Evolutionary conservation across 768 basidiomycete genomes (phyloP).

Genomic region (Serpula lacrymans): DNA sequence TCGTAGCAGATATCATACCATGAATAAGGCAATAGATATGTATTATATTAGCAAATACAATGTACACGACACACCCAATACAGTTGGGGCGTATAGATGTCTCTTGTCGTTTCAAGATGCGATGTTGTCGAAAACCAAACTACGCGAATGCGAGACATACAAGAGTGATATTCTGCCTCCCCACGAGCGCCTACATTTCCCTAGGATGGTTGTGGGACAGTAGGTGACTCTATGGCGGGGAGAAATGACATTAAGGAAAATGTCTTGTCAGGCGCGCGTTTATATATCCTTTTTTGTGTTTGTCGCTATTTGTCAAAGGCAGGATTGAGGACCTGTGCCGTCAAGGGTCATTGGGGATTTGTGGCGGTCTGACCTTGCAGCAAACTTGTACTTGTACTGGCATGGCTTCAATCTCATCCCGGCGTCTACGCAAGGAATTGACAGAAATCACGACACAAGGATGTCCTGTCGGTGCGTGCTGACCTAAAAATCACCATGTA

Average conservation of each 20-base stretch:
- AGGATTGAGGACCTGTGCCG: constrained; percentile 1
- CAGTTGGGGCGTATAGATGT: not conserved
- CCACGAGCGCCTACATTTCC: constrained; percentile 66
- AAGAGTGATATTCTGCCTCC: constrained; percentile 48
- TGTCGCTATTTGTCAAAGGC: constrained; percentile 32
- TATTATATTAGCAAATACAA: not conserved
- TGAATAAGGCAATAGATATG: not conserved
- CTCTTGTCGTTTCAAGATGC: constrained; percentile 8
- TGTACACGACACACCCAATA: not conserved
- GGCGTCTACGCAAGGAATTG: constrained; percentile 71
- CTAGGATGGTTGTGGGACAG: constrained; percentile 37
- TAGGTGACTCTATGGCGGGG: constrained; percentile 74
- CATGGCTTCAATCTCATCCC: constrained; percentile 62
- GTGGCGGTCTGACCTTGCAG: constrained; percentile 4
- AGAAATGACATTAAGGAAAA: constrained; percentile 37
- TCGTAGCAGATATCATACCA: constrained; percentile 2
- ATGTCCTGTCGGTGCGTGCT: constrained; percentile 56
- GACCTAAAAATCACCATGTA: not conserved
- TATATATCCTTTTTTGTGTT: constrained; percentile 32
- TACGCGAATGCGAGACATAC: constrained; percentile 19
- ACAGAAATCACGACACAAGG: constrained; percentile 63
- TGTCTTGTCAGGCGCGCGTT: constrained; percentile 3
- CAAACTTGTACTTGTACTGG: constrained; percentile 14
- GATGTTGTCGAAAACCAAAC: constrained; percentile 3
- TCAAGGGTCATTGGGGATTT: not conserved